phyloP scores from a whole-genome alignment of 108 stramenopile genomes.

The Fragilaria crotonensis region DNA sequence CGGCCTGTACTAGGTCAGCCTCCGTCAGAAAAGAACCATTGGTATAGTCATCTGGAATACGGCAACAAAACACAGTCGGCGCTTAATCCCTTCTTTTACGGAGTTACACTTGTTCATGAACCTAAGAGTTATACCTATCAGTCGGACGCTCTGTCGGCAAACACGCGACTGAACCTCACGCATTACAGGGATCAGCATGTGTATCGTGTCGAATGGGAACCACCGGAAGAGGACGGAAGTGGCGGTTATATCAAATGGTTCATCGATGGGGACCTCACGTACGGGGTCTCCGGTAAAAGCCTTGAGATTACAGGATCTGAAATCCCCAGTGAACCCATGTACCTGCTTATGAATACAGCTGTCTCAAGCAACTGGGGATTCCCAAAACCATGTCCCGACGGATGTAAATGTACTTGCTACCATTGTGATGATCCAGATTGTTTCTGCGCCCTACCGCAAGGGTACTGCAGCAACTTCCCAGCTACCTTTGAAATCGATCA shows the following conservation, averaged over 20 bases:
- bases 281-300: conserved; percentile 47
- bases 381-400: conserved; percentile 68
- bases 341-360: conserved; percentile 83
- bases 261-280: conserved; percentile 60
- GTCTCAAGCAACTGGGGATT: conserved; percentile 84
- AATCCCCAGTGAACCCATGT: conserved; percentile 88
- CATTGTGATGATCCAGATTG: conserved; percentile 85
- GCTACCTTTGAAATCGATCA: conserved; percentile 83
- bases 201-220: conserved; percentile 88
- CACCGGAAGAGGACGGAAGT: conserved; percentile 54
- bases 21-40: too few species aligned
- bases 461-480: conserved; percentile 86
- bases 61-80: conserved; percentile 49
- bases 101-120: conserved; percentile 67
- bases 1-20: conserved; percentile 41
- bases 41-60: conserved; percentile 81
- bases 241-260: conserved; percentile 77
- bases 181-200: conserved; percentile 55
- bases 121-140: conserved; percentile 71
- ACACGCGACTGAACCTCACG: conserved; percentile 51
- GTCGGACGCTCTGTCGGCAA: conserved; percentile 83
- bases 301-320: conserved; percentile 61
- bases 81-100: conserved; percentile 88
- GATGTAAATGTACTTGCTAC: conserved; percentile 71
- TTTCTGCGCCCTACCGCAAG: conserved; percentile 70